Conservation (phyloP, 768 basidiomycete genomes). For the Udeniomyces megalosporus region DNA sequence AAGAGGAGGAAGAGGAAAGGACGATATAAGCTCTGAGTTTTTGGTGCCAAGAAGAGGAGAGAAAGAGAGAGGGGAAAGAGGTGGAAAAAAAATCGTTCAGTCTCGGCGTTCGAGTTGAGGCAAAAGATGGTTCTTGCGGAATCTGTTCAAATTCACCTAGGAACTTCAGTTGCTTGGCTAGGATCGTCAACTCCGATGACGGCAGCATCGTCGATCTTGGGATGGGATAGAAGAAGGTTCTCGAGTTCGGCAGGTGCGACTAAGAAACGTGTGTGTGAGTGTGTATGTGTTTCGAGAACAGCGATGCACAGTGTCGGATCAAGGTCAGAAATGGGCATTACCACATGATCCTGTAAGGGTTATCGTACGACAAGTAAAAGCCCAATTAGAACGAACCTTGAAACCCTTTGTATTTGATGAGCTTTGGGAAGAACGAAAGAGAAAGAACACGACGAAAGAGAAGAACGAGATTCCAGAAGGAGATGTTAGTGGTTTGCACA, state of each 20-base stretch:
- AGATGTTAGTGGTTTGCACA: too few relatives aligned
- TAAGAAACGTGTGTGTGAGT: too few relatives aligned
- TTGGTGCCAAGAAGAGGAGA: neutral
- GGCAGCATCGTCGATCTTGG: constrained; percentile 58
- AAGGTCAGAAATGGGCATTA: too few relatives aligned
- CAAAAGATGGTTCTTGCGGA: too few relatives aligned
- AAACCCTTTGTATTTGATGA: constrained; percentile 31
- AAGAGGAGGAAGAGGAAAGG: constrained; percentile 20
- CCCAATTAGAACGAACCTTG: too few relatives aligned
- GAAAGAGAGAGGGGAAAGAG: neutral
- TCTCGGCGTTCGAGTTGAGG: too few relatives aligned
- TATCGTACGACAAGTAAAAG: too few relatives aligned
- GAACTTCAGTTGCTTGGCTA: constrained; percentile 63
- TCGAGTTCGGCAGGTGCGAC: constrained; percentile 85
- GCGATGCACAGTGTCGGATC: too few relatives aligned
- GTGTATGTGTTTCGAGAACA: too few relatives aligned
- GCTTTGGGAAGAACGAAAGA: neutral
- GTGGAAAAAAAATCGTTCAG: neutral
- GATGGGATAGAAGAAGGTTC: constrained; percentile 53
- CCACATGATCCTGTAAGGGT: too few relatives aligned
- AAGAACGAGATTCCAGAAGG: too few relatives aligned
- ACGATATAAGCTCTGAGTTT: constrained; percentile 31
- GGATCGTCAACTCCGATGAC: constrained; percentile 59
- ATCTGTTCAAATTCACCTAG: constrained; percentile 42
- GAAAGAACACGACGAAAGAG: too few relatives aligned